These are phyloP conservation scores for Malassezia furfur DNA, from an alignment of 1,284 basidiomycete species.

Conservation along the genomic window DNA sequence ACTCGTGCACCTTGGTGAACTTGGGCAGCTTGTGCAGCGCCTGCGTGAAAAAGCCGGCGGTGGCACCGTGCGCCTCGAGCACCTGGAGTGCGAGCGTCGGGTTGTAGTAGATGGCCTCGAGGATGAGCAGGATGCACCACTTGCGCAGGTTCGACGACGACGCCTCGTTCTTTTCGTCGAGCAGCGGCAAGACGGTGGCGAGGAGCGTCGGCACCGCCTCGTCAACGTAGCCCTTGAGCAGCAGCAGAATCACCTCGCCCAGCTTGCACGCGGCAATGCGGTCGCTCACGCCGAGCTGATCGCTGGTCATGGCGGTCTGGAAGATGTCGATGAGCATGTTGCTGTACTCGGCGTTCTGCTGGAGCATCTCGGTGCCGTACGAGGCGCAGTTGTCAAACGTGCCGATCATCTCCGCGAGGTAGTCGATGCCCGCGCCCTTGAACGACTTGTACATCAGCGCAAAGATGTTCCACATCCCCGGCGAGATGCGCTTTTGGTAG, in stretches of 20 bases:
- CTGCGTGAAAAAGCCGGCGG: constrained; percentile 71
- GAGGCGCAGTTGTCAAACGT: constrained; percentile 81
- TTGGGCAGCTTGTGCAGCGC: constrained; percentile 53
- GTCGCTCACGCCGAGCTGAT: constrained; percentile 60
- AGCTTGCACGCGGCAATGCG: constrained; percentile 75
- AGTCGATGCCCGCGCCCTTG: constrained; percentile 73
- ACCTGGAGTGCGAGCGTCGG: constrained; percentile 64
- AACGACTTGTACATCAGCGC: constrained; percentile 74
- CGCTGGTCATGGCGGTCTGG: constrained; percentile 62
- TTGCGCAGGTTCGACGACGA: constrained; percentile 60
- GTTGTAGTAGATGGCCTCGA: constrained; percentile 78
- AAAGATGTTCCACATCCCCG: constrained; percentile 76
- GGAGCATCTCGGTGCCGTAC: constrained; percentile 68
- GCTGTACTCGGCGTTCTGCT: constrained; percentile 64
- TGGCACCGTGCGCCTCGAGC: constrained; percentile 59
- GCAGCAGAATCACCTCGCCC: constrained; percentile 69
- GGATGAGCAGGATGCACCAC: constrained; percentile 68
- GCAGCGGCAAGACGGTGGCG: constrained; percentile 24
- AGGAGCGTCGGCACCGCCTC: constrained; percentile 36
- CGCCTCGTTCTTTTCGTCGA: constrained; percentile 49
- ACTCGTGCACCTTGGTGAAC: constrained; percentile 79
- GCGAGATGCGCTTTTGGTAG: constrained; percentile 65
- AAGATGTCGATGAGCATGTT: constrained; percentile 77
- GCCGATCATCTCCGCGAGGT: constrained; percentile 71
- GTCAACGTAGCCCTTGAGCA: constrained; percentile 63